Base-by-base conservation (phyloP, 768 basidiomycete genomes). In the Amanita pallidorosea region DNA sequence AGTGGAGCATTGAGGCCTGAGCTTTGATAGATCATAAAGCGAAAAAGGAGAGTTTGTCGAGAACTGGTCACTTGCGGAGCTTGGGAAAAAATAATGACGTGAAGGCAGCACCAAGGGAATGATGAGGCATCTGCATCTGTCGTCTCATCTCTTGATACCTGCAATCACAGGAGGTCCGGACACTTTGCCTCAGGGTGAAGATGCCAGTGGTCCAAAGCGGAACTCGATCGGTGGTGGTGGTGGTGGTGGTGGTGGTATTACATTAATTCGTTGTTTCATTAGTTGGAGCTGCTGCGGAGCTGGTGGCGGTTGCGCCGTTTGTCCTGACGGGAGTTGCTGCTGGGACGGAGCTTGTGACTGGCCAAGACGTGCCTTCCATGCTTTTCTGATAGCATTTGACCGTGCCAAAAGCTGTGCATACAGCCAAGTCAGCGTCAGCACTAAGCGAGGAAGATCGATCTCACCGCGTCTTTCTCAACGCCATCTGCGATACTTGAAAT, bases 401-500 rank as follows among this genome's bases (percentile, higher is more conserved):
- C 83, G 77, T 36, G 74, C 75, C 11, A 91, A 73, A 40, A 91
- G 76, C 89, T 91, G 56, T 11, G 51, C 40, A 46, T 33, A 17
- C 40, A 25, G 37, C 22, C 50, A n/a, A n/a, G 27, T 36, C 35
- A 38, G 31, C 27, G 43, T 34, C 36, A 25, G 31, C n/a, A 44
- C 9, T 15, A 23, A n/a, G 18, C n/a, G 35, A 15, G 22, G 47
- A n/a, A 70, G 8, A 31, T 29, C 15, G 33, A 29, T 31, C 84
- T 61, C 59, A 97, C 95, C 56, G 72, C 72, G 36, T 90, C 81
- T 60, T 88, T 86, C 61, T 95, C 91, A 35, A 98, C 91, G 8
- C 96, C 96, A 64, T 98, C 95, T 40, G 80, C 77, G 55, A 99
- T 98, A 57, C 85, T 94, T 57, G 83, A 75, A 47, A 98, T 80